phyloP scores from a whole-genome alignment of 257 asterid genomes.

The Fraxinus americana region DNA sequence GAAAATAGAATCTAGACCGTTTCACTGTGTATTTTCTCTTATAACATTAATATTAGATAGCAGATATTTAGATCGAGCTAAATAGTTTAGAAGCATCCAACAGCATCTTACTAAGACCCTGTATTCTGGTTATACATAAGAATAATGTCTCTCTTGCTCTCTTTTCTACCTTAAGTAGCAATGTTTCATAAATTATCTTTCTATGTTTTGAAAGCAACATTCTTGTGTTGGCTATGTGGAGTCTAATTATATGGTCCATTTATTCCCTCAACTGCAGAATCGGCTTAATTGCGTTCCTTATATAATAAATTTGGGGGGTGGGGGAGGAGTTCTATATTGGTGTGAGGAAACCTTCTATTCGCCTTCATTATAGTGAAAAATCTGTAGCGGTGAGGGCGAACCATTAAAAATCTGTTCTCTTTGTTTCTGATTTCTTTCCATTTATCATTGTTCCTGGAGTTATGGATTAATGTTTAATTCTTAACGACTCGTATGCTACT shows the following conservation, averaged over 20 bases:
- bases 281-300: background rate
- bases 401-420: background rate
- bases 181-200: background rate
- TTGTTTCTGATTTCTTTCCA: background rate
- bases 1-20: background rate
- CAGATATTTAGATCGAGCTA: background rate
- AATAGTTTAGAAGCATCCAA: background rate
- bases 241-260: background rate
- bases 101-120: background rate
- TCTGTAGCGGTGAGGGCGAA: background rate
- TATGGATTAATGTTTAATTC: background rate
- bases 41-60: background rate
- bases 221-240: background rate
- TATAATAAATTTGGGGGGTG: background rate
- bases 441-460: background rate
- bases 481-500: background rate
- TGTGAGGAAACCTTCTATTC: background rate
- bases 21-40: slow-evolving; percentile 2
- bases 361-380: background rate
- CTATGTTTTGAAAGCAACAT: background rate
- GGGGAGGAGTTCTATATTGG: background rate
- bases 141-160: background rate
- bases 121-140: background rate
- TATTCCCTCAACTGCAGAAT: background rate
- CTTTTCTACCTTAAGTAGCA: background rate